Conservation (phyloP, 306 rosid genomes). For the Argentina anserina region DNA sequence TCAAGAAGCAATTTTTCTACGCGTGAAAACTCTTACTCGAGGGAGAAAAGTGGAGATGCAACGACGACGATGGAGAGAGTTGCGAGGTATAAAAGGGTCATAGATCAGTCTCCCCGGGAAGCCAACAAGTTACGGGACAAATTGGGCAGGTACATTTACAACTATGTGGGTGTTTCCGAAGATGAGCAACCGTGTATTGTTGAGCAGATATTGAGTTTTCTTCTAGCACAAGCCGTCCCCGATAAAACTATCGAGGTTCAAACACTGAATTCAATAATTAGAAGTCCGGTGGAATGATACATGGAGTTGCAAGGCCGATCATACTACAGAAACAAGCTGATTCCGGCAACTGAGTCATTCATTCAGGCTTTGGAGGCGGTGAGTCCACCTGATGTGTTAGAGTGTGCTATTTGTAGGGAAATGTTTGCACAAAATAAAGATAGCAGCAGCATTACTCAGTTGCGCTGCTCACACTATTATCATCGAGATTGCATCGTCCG, state of each 20-base stretch:
- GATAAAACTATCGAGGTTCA: background rate
- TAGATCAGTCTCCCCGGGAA: background rate
- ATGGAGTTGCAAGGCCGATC: background rate
- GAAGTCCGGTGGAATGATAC: background rate
- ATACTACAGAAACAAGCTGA: background rate
- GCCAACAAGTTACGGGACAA: background rate
- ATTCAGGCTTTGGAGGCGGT: background rate
- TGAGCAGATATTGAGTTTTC: background rate
- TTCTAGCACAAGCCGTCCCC: background rate
- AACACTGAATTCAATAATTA: fast-evolving
- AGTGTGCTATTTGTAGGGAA: background rate
- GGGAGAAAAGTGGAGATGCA: background rate
- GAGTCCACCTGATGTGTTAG: background rate
- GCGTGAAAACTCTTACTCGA: background rate
- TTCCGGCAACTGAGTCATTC: background rate
- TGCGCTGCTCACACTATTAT: background rate
- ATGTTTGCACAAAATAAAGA: background rate
- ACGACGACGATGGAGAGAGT: background rate
- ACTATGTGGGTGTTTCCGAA: background rate
- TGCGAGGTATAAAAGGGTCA: background rate
- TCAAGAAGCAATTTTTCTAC: fast-evolving
- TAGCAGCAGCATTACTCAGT: background rate
- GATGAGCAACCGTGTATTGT: background rate
- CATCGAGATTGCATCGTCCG: background rate
- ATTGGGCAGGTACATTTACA: background rate